Evolutionary conservation across 805 yeast species (phyloP), one percentile per base, ranked within the genome.

Genomic region (Barnettozyma californica): DNA sequence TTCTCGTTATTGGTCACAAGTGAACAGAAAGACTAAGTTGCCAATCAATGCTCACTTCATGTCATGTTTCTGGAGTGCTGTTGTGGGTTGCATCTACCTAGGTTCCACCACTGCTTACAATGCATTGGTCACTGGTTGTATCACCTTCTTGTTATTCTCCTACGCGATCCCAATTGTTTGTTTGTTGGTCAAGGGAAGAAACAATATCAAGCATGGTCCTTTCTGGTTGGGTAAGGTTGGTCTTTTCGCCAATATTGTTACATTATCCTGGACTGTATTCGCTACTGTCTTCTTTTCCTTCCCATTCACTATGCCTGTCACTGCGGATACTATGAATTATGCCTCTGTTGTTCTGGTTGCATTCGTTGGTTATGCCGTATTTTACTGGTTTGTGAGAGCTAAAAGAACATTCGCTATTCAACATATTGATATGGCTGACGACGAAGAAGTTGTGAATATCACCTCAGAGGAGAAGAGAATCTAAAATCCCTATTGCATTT

Each of bases 91-190:
- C 63, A 71, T 82, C 44, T 81, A 79, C 57, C 64, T 83, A 67
- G 87, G 80, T 6, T 81, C 87, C 3, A 69, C 77, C 14, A 77
- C 85, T 1, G 87, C 88, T 6, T 82, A 78, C 62, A 79, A 79
- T 56, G 77, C 87, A n/a, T 71, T 83, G 66, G 77, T 78, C 21
- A 72, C 76, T 29, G 83, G 81, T 9, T 76, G 84, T 60, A 75
- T 81, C 51, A 71, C 76, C 4, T 79, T 83, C 57, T 64, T 82
- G 46, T 67, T 78, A 44, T 56, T 81, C 33, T 77, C 84, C 4
- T 83, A 83, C 59, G 59, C 73, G 10, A 72, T 83, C 29, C 87
- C 87, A 13, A 68, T 73, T n/a, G 56, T 66, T 5, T 79, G 76
- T 54, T 64, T 76, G 48, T 62, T 79, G 46, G 53, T 60, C 48